These are phyloP conservation scores for Amanita rimosa DNA, from an alignment of 768 basidiomycete genomes.

Conservation along the genomic window DNA sequence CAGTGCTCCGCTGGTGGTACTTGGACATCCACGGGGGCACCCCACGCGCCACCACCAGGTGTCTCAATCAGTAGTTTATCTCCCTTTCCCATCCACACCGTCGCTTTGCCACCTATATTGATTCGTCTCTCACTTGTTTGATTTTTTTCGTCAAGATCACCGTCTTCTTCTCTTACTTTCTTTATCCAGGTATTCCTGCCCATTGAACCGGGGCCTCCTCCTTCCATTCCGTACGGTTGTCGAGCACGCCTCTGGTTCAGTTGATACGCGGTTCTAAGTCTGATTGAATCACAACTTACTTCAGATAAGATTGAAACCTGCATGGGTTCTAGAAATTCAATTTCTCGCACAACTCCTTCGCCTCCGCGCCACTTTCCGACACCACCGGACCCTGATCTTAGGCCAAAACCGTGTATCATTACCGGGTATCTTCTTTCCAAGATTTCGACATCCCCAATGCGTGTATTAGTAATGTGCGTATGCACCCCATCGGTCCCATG, in stretches of 20 bases:
- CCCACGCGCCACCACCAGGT: slow-evolving; percentile 89
- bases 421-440: slow-evolving; percentile 90
- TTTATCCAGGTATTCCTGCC: slow-evolving; percentile 90
- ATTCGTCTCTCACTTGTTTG: slow-evolving; percentile 38
- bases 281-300: slow-evolving; percentile 26
- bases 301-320: slow-evolving; percentile 87
- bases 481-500: slow-evolving; percentile 91
- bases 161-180: slow-evolving; percentile 50
- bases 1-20: slow-evolving; percentile 21
- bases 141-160: slow-evolving; percentile 42
- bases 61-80: slow-evolving; percentile 77
- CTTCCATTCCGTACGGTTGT: slow-evolving; percentile 79
- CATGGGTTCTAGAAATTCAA: slow-evolving; percentile 72
- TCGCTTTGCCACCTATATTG: slow-evolving; percentile 86
- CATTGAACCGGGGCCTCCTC: slow-evolving; percentile 57
- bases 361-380: slow-evolving; percentile 68
- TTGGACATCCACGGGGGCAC: slow-evolving; percentile 18
- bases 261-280: not conserved
- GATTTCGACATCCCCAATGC: slow-evolving; percentile 90
- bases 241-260: slow-evolving; percentile 60
- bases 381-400: slow-evolving; percentile 62
- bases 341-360: slow-evolving; percentile 73
- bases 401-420: slow-evolving; percentile 74
- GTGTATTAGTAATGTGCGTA: slow-evolving; percentile 88
- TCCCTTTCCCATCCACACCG: slow-evolving; percentile 80